Evolutionary conservation across 2,329 filamentous ascomycete genomes (phyloP).

Genomic region (Ceratocystis diversiconidia): DNA sequence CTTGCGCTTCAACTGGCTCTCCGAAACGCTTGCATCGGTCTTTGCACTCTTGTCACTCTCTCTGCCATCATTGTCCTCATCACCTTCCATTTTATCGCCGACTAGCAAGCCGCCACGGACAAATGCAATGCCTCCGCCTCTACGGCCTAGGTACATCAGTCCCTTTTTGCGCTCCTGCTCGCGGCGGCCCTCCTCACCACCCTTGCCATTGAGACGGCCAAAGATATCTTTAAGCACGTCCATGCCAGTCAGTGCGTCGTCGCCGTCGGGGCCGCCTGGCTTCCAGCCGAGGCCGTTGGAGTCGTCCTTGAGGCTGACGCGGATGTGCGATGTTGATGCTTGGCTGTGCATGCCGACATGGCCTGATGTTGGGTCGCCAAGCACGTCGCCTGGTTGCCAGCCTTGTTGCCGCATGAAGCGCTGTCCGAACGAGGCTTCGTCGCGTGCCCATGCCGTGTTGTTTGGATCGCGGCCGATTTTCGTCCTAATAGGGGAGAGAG

Average conservation of each 20-base stretch:
- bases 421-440: constrained; percentile 73
- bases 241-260: constrained; percentile 69
- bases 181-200: constrained; percentile 44
- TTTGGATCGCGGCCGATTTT: constrained; percentile 88
- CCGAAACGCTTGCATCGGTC: background rate
- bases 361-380: constrained; percentile 62
- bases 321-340: constrained; percentile 73
- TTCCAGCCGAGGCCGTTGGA: constrained; percentile 79
- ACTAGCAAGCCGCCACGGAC: constrained; percentile 63
- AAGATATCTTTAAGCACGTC: constrained; percentile 76
- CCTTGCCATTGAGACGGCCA: constrained; percentile 79
- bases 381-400: constrained; percentile 72
- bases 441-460: constrained; percentile 82
- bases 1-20: constrained; percentile 10
- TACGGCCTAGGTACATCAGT: constrained; percentile 57
- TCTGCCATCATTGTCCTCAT: constrained; percentile 1
- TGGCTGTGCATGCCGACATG: constrained; percentile 65
- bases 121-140: constrained; percentile 63
- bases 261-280: constrained; percentile 39
- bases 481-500: constrained; percentile 22
- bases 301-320: constrained; percentile 76
- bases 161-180: constrained; percentile 55
- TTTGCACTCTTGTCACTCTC: background rate
- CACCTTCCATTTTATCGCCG: constrained; percentile 20
- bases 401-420: constrained; percentile 78